Evolutionary conservation across 257 asterid genomes (phyloP).

Genomic region (Penstemon barbatus): DNA sequence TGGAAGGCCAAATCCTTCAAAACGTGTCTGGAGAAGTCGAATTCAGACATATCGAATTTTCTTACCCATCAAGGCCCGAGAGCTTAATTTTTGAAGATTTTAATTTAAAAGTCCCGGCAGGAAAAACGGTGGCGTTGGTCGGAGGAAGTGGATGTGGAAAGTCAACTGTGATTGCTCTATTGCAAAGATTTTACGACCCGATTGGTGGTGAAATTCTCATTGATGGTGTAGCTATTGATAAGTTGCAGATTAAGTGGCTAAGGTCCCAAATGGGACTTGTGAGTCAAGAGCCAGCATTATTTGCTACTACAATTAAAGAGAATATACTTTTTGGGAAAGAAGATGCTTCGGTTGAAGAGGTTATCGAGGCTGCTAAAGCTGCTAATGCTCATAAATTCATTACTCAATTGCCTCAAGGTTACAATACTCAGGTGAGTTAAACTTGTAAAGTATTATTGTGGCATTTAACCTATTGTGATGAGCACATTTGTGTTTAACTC

Average conservation of each 20-base stretch:
- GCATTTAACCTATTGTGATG: too few relatives aligned
- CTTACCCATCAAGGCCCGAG: conserved; percentile 83
- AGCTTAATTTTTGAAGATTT: conserved; percentile 65
- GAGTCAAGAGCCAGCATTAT: conserved; percentile 94
- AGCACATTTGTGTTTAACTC: too few relatives aligned
- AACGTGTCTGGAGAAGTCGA: conserved; percentile 71
- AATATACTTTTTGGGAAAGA: conserved; percentile 90
- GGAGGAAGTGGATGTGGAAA: conserved; percentile 97
- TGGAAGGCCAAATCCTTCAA: conserved; percentile 56
- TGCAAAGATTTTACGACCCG: conserved; percentile 92
- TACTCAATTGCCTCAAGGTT: conserved; percentile 74
- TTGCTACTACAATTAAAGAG: conserved; percentile 84
- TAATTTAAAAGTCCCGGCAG: conserved; percentile 61
- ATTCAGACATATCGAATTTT: conserved; percentile 55
- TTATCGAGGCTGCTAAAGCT: conserved; percentile 83
- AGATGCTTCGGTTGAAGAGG: conserved; percentile 73
- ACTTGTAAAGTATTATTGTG: too few relatives aligned
- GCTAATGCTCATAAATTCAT: conserved; percentile 94
- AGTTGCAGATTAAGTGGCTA: conserved; percentile 84
- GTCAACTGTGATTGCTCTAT: conserved; percentile 73
- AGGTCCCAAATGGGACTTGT: conserved; percentile 97
- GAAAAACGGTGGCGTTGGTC: conserved; percentile 77
- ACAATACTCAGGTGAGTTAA: conserved; percentile 88
- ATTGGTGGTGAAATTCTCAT: conserved; percentile 64
- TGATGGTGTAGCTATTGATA: conserved; percentile 72